A percentile compares a stretch with the other conserved stretches of the same genome.
Evolutionary conservation across 2,329 filamentous ascomycete species (phyloP).

Genomic region (Diaporthe vaccinii): DNA sequence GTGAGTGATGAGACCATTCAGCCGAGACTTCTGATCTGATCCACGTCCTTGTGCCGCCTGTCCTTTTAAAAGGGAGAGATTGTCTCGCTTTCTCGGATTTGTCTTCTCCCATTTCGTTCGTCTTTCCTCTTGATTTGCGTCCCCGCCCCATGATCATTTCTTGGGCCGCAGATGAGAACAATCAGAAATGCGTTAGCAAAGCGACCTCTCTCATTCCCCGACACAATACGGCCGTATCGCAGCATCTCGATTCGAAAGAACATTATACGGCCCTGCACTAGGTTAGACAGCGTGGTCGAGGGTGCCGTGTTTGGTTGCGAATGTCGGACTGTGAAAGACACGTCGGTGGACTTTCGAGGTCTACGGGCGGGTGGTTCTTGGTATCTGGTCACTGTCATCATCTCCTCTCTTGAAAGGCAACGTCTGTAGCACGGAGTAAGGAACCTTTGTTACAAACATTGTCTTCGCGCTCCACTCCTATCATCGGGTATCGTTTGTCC

Average conservation of each 20-base stretch:
- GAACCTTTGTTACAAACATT: background rate
- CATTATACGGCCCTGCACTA: background rate
- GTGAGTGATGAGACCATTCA: background rate
- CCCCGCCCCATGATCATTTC: background rate
- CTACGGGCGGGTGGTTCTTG: rapidly evolving
- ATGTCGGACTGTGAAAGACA: background rate
- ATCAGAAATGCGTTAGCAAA: no score
- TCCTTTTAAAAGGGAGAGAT: background rate
- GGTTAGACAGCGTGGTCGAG: background rate
- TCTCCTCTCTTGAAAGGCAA: background rate
- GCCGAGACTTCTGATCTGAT: background rate
- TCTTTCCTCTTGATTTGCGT: background rate
- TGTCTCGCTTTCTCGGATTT: background rate
- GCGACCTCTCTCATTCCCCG: background rate
- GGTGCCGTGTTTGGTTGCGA: background rate
- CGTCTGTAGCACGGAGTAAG: no score
- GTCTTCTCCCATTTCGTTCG: background rate
- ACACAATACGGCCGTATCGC: no score
- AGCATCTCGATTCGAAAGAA: background rate
- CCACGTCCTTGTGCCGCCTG: background rate
- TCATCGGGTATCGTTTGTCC: background rate
- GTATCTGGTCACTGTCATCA: background rate
- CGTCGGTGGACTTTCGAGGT: background rate
- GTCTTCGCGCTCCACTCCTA: background rate
- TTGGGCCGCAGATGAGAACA: background rate